Evolutionary conservation across 345 rosid species (phyloP).

Genomic region (Cochlearia excelsa): DNA sequence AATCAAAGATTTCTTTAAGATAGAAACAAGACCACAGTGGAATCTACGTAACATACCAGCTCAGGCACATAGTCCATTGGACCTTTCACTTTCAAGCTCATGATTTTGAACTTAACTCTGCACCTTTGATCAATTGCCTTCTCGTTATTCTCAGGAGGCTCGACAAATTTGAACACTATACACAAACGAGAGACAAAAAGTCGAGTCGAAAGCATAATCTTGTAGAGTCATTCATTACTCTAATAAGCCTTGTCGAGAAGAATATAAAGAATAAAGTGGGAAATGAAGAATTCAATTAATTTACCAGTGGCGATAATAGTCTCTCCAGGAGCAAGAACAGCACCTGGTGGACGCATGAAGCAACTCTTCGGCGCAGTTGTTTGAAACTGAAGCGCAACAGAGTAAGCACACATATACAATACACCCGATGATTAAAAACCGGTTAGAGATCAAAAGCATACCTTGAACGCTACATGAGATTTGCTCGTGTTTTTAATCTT

Average conservation of each 20-base stretch:
- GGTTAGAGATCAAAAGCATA: constrained; percentile 22
- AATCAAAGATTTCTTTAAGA: background rate
- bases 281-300: background rate
- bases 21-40: constrained; percentile 1
- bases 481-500: constrained; percentile 92
- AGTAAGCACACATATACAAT: constrained; percentile 1
- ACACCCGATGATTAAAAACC: background rate
- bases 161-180: constrained; percentile 93
- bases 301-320: constrained; percentile 85
- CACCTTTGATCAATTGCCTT: constrained; percentile 87
- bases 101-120: constrained; percentile 87
- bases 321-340: constrained; percentile 91
- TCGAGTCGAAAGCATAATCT: constrained; percentile 8
- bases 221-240: constrained; percentile 1
- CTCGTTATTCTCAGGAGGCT: constrained; percentile 89
- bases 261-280: background rate
- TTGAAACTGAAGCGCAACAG: constrained; percentile 62
- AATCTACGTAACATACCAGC: constrained; percentile 56
- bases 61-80: constrained; percentile 88
- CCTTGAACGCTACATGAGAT: constrained; percentile 93
- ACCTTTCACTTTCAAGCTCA: constrained; percentile 90
- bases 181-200: background rate
- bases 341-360: constrained; percentile 99
- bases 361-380: constrained; percentile 99
- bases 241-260: constrained; percentile 4